phyloP scores from a whole-genome alignment of 768 basidiomycete genomes.

The Suillus lakei region DNA sequence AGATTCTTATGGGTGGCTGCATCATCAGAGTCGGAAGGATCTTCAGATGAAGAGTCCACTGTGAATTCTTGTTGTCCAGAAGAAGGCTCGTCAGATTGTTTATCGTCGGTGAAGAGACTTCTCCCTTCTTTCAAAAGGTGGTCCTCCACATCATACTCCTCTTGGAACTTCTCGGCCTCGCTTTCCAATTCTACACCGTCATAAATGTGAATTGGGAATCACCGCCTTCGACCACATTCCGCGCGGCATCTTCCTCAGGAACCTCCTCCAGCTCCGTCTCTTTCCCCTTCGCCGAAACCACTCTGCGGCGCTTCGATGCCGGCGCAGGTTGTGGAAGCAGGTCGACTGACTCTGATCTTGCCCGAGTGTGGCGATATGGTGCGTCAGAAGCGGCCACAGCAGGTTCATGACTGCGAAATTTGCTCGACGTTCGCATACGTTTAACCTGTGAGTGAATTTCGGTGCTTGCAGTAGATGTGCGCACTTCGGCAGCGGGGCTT shows the following conservation, averaged over 20 bases:
- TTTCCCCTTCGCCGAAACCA: constrained; percentile 13
- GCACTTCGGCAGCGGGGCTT: neutral
- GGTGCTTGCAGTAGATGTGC: neutral
- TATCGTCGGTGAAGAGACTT: neutral
- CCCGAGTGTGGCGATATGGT: constrained; percentile 25
- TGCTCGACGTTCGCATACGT: neutral
- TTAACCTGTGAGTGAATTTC: neutral
- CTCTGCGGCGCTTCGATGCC: neutral
- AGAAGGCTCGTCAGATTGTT: neutral
- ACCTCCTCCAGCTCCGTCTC: constrained; percentile 8
- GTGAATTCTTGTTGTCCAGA: constrained; percentile 1
- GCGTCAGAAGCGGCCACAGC: neutral
- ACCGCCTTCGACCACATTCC: neutral
- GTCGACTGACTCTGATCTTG: constrained; percentile 28
- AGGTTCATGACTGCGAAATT: neutral
- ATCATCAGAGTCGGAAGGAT: constrained; percentile 34
- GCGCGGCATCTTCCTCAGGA: constrained; percentile 13
- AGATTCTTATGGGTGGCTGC: constrained; percentile 29
- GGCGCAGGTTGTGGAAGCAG: constrained; percentile 7
- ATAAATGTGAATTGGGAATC: neutral
- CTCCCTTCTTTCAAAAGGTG: constrained; percentile 19
- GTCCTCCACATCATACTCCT: constrained; percentile 28
- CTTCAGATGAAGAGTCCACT: constrained; percentile 1
- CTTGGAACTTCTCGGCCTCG: constrained; percentile 18
- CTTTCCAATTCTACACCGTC: neutral